Evolutionary conservation across 129 eudicot species (phyloP), one percentile per base, ranked within the genome.

Genomic region (Gnaphalium uliginosum): DNA sequence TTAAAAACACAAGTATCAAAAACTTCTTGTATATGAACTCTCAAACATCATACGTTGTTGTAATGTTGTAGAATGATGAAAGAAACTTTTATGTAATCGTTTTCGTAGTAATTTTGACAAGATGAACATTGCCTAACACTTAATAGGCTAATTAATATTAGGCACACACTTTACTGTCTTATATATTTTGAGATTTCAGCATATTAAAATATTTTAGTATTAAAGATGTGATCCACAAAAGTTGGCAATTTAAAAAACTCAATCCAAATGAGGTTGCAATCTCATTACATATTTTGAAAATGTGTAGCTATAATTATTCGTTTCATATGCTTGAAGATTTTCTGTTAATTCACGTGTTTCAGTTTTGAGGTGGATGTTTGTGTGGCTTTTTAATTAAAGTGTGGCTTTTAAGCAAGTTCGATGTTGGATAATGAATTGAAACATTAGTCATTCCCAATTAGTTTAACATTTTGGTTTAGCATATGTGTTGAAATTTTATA

Each of bases 11-110:
- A n/a, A n/a, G n/a, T n/a, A n/a, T n/a, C n/a, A n/a, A n/a, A n/a
- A n/a, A n/a, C n/a, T n/a, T n/a, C n/a, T n/a, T n/a, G n/a, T n/a
- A n/a, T n/a, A n/a, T n/a, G n/a, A n/a, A n/a, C n/a, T n/a, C n/a
- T n/a, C n/a, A n/a, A n/a, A n/a, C n/a, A n/a, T n/a, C n/a, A 76
- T 66, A 76, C 73, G 65, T 76, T 48, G 10, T 69, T 60, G 53
- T 24, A 58, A 59, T 77, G 81, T 77, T 77, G 76, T 77, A 77
- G 70, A 77, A 43, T 69, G 70, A 69, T 76, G 59, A 68, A 77
- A 14, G 51, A 54, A 21, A 21, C 43, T 63, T 50, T 72, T 72
- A 79, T 59, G 59, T 68, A 35, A 26, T 79, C 50, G 24, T 66
- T 65, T 66, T 54, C 73, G 15, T 57, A 33, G 33, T 65, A 74